phyloP scores from a whole-genome alignment of 2,329 filamentous ascomycete genomes.

The Monilinia aucupariae region DNA sequence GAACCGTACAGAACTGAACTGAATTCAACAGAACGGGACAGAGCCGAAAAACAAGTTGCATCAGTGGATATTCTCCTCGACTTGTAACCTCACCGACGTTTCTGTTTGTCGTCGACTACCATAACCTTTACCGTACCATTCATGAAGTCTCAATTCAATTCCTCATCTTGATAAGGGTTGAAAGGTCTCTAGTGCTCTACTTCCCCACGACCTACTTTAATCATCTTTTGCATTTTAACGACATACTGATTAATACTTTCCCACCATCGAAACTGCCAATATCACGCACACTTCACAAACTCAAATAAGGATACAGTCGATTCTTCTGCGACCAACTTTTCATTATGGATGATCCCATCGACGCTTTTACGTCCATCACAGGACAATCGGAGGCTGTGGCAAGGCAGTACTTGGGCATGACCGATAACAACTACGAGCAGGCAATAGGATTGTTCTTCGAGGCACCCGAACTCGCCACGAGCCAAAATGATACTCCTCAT shows the following conservation, averaged over 20 bases:
- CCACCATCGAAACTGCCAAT: neutral
- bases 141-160: neutral
- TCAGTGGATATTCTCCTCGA: no score
- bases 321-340: neutral
- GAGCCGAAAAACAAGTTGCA: no score
- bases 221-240: neutral
- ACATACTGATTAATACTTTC: neutral
- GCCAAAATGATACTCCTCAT: slow-evolving; percentile 22
- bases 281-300: neutral
- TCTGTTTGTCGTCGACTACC: neutral
- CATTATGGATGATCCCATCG: slow-evolving; percentile 55
- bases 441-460: slow-evolving; percentile 89
- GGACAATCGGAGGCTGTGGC: slow-evolving; percentile 68
- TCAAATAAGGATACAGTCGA: neutral
- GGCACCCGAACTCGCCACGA: slow-evolving; percentile 62
- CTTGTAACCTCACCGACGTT: no score
- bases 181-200: neutral
- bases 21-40: no score
- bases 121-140: neutral
- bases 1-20: no score
- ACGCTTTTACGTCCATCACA: slow-evolving; percentile 77
- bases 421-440: slow-evolving; percentile 77
- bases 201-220: neutral
- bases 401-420: slow-evolving; percentile 74
- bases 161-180: neutral